Evolutionary conservation across 2,329 filamentous ascomycete genomes (phyloP), one percentile per base, ranked within the genome.

Genomic region (Cordyceps pruinosa): DNA sequence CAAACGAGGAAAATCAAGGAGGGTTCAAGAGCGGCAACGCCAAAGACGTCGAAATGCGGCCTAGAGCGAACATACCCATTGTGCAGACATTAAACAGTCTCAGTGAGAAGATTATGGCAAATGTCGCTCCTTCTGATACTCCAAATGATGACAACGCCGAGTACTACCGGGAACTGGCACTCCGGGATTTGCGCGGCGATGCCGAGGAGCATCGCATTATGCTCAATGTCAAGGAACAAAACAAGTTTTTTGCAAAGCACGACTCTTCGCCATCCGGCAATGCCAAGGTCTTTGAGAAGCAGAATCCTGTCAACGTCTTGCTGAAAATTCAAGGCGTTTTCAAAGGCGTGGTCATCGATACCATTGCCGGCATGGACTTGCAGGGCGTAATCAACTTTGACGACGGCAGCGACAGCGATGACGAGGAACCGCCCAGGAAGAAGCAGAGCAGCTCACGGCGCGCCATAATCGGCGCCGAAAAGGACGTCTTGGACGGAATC

Each of bases 1-100:
- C 88, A 30, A 99, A 99, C 67, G 94, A 97, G 72, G 89, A 94
- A 70, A 93, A 99, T 66, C 86, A 96, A 70, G 95, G 91, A 64
- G 89, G 92, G 54, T 83, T 87, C 66, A 86, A 81, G 65, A 74
- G 80, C 60, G 94, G 94, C 50, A 97, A 99, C 69, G 81, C 87
- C 53, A 90, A 93, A 56, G 91, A 97, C 68, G 75, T 88, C 35
- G 94, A 95, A 62, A 97, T 97, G 90, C 83, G 90, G 34, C 90
- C 91, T 2, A 80, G 85, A 12, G 75, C 82, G 46, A 93, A 94
- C 67, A 86, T 94, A 2, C 92, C 91, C 12, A 95, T 97, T 60
- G 87, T 97, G 61, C 85, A 88, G 60, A 91, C 90, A 0, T 76
- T 99, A 57, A 99, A 99, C 69, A 90, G 82, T 60, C 80, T 97